Base-by-base conservation (phyloP, 2,329 filamentous ascomycete species). In the Bipolaris zeicola region DNA sequence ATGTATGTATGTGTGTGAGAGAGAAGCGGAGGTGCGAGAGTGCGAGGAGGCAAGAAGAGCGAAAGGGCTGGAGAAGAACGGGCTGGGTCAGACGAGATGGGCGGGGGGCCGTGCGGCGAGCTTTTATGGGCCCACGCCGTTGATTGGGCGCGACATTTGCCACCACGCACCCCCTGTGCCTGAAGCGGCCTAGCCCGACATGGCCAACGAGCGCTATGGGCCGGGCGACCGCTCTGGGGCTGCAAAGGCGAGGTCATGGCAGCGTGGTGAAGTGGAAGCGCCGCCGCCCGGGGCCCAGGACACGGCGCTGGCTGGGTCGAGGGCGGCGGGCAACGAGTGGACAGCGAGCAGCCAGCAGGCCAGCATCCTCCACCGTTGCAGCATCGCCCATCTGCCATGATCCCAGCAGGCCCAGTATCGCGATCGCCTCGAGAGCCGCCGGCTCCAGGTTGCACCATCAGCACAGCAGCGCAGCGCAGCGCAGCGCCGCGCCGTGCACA, bases 21-120 rank as follows among this genome's bases (percentile, higher is more conserved):
- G 52, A 49, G 57, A 52, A 48, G 36, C 42, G 64, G 54, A 50
- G 48, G 56, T 62, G 60, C 60, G 57, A 64, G 53, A 65, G 58
- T 57, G 57, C 54, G 55, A 65, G 58, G 53, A 55, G 49, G 24
- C 52, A 56, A 42, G 57, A 62, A 44, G 49, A 58, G 57, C 44
- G 58, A 61, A 24, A 53, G 50, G 54, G 54, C 54, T 57, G 53
- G 52, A 52, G 56, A 50, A 49, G 53, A 49, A 58, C 39, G 46
- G 36, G 43, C 50, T 46, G 52, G 50, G 57, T 50, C 50, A 43
- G 50, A 60, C 57, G 57, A 52, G 34, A 46, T 47, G 56, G 53
- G 60, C 48, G 57, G 33, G 41, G 54, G 52, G 18, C 38, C 54
- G 44, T 18, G 54, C 50, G 16, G 14, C 2, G 28, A 41, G 10